Percentiles rank a stretch among this genome's conserved stretches.
Evolutionary conservation across 2,329 filamentous ascomycete genomes (phyloP).

Genomic region (Massarina eburnea): DNA sequence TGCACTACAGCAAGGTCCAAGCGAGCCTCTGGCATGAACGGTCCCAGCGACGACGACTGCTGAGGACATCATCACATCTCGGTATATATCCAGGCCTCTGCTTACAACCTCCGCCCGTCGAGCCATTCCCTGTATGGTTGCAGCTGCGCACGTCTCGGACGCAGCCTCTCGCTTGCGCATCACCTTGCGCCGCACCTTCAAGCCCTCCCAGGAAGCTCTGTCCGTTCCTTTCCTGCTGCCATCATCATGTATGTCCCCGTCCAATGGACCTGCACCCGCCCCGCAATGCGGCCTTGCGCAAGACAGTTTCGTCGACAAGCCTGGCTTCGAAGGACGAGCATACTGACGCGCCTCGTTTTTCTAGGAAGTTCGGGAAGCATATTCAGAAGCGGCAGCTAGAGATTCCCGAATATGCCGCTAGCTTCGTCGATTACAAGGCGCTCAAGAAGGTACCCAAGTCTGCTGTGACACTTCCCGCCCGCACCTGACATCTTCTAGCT

Average conservation of each 20-base stretch:
- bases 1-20: slow-evolving; percentile 23
- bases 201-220: slow-evolving; percentile 19
- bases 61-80: slow-evolving; percentile 17
- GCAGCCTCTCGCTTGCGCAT: slow-evolving; percentile 35
- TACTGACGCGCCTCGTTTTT: slow-evolving; percentile 42
- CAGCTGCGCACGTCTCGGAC: slow-evolving; percentile 22
- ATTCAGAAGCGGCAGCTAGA: slow-evolving; percentile 99
- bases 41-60: slow-evolving; percentile 23
- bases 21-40: slow-evolving; percentile 27
- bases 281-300: slow-evolving; percentile 32
- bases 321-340: slow-evolving; percentile 40
- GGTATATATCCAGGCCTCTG: slow-evolving; percentile 26
- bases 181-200: slow-evolving; percentile 23
- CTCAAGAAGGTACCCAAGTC: slow-evolving; percentile 79
- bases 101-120: slow-evolving; percentile 30
- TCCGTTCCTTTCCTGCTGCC: slow-evolving; percentile 23
- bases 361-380: slow-evolving; percentile 99
- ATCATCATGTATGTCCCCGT: slow-evolving; percentile 42
- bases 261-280: slow-evolving; percentile 38
- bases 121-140: slow-evolving; percentile 37
- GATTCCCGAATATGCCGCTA: slow-evolving; percentile 97
- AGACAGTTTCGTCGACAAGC: slow-evolving; percentile 38
- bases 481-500: slow-evolving; percentile 60
- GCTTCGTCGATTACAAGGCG: slow-evolving; percentile 99
- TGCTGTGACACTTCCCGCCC: background rate